Conservation (phyloP, 179 eudicot species). For the Patellifolia procumbens region DNA sequence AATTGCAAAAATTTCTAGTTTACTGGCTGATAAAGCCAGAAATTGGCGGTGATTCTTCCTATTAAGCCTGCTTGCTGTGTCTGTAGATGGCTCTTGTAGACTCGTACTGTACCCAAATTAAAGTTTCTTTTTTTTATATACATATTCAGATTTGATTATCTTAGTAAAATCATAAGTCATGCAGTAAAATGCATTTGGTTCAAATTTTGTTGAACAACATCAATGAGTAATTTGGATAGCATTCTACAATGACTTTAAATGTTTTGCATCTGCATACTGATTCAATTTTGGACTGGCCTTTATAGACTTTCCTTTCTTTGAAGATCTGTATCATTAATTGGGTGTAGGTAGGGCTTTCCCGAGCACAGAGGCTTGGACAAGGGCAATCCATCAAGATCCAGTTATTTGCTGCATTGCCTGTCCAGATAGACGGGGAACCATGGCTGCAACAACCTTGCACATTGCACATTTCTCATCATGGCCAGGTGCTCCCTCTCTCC, state of each 20-base stretch:
- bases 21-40: neutral
- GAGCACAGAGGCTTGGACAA: slow-evolving; percentile 94
- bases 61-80: neutral
- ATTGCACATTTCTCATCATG: slow-evolving; percentile 82
- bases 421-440: slow-evolving; percentile 98
- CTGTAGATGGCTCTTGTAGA: neutral
- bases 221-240: neutral
- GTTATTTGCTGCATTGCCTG: slow-evolving; percentile 75
- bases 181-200: neutral
- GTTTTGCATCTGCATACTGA: neutral
- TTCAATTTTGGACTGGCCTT: neutral
- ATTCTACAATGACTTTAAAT: neutral
- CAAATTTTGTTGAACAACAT: neutral
- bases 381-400: slow-evolving; percentile 93
- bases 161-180: slow-evolving; percentile 1
- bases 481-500: slow-evolving; percentile 62
- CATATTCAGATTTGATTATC: no score
- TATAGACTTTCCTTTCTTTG: neutral
- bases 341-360: slow-evolving; percentile 88
- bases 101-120: no score
- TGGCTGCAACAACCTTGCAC: slow-evolving; percentile 94
- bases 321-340: neutral
- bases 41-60: neutral
- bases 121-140: no score
- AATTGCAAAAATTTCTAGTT: neutral